Evolutionary conservation across 2,329 filamentous ascomycete genomes (phyloP).

Genomic region (Epichloe coenophiala): DNA sequence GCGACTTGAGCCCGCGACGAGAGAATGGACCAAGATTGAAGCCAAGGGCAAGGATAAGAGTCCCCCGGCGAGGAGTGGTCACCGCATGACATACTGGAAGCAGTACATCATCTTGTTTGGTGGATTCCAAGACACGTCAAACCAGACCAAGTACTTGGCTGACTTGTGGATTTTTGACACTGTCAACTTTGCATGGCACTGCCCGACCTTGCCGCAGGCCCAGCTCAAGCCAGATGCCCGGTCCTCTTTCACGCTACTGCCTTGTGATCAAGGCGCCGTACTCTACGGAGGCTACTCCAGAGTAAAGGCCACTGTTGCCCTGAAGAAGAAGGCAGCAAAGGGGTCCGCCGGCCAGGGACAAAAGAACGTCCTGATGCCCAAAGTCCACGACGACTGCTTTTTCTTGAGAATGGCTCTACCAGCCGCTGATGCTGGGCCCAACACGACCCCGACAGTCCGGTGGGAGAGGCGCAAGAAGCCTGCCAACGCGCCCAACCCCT

Average conservation of each 20-base stretch:
- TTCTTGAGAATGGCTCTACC: slow-evolving; percentile 72
- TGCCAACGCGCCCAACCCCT: slow-evolving; percentile 72
- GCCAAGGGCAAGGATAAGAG: slow-evolving; percentile 60
- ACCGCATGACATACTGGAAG: slow-evolving; percentile 94
- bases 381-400: slow-evolving; percentile 93
- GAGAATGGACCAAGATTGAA: slow-evolving; percentile 89
- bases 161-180: slow-evolving; percentile 97
- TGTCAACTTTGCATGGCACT: slow-evolving; percentile 71
- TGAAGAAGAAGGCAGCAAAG: slow-evolving; percentile 40
- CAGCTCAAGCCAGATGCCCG: slow-evolving; percentile 80
- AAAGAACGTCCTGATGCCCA: slow-evolving; percentile 66
- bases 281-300: slow-evolving; percentile 90
- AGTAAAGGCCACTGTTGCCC: slow-evolving; percentile 58
- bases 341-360: slow-evolving; percentile 48
- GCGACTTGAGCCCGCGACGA: slow-evolving; percentile 67
- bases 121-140: slow-evolving; percentile 92
- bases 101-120: slow-evolving; percentile 94
- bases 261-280: slow-evolving; percentile 79
- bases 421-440: slow-evolving; percentile 48
- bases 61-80: slow-evolving; percentile 77
- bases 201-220: slow-evolving; percentile 59
- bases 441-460: slow-evolving; percentile 56
- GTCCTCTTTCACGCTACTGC: slow-evolving; percentile 83
- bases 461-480: slow-evolving; percentile 94
- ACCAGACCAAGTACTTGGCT: slow-evolving; percentile 83